A percentile compares a stretch with the other conserved stretches of the same genome.
Evolutionary conservation across 2,329 filamentous ascomycete species (phyloP).

Genomic region (Cyphellophora europaea): DNA sequence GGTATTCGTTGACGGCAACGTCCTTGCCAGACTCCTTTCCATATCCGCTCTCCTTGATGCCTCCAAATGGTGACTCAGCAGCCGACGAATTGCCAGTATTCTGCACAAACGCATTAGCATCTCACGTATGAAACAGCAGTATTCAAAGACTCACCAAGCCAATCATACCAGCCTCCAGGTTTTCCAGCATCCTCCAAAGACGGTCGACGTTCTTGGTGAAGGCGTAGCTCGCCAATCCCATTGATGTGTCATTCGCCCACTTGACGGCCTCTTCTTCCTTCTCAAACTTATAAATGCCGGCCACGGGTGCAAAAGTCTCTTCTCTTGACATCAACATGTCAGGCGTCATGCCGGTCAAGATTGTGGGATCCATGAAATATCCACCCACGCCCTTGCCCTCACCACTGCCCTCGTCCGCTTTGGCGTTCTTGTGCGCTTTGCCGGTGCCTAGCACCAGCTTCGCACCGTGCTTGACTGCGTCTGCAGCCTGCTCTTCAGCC

Average conservation of each 20-base stretch:
- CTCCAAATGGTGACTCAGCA: slow-evolving; percentile 58
- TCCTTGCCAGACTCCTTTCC: slow-evolving; percentile 60
- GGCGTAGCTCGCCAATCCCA: slow-evolving; percentile 48
- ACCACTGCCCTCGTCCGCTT: slow-evolving; percentile 44
- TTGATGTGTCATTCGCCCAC: slow-evolving; percentile 18
- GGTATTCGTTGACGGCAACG: slow-evolving; percentile 53
- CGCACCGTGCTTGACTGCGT: slow-evolving; percentile 54
- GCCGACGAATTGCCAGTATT: slow-evolving; percentile 51
- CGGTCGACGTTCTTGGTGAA: slow-evolving; percentile 61
- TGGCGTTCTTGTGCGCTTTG: slow-evolving; percentile 20
- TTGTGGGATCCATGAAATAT: slow-evolving; percentile 63
- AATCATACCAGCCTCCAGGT: slow-evolving; percentile 61
- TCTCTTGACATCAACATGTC: slow-evolving; percentile 51
- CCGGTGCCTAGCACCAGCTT: slow-evolving; percentile 54
- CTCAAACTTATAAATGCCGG: slow-evolving; percentile 59
- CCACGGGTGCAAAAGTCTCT: slow-evolving; percentile 43
- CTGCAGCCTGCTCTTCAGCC: slow-evolving; percentile 49
- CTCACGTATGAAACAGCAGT: neutral
- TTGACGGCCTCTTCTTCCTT: slow-evolving; percentile 55
- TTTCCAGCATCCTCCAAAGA: slow-evolving; percentile 57
- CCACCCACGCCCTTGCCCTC: slow-evolving; percentile 32
- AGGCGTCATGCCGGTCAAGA: slow-evolving; percentile 49
- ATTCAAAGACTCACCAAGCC: slow-evolving; percentile 41
- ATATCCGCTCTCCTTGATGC: slow-evolving; percentile 59
- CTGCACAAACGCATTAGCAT: slow-evolving; percentile 4